Percentiles rank a stretch among this genome's conserved stretches.
phyloP scores from a whole-genome alignment of 345 rosid species.

The Clausena lansium region DNA sequence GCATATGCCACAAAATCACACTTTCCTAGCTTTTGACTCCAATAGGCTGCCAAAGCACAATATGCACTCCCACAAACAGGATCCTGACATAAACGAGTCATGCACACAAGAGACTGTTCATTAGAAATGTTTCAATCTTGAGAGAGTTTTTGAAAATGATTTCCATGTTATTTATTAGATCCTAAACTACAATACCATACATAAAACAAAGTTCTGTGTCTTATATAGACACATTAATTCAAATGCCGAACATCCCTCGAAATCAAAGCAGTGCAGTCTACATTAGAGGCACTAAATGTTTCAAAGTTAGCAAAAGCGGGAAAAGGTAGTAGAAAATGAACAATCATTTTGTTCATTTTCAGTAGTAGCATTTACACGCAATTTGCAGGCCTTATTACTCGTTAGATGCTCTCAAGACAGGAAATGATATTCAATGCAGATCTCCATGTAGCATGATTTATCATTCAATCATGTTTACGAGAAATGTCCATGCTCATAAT shows the following conservation, averaged over 20 bases:
- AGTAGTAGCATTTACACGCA: not conserved
- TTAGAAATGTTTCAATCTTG: not conserved
- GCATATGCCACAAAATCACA: conserved; percentile 54
- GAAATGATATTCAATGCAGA: not conserved
- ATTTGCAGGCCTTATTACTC: not conserved
- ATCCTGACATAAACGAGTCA: conserved; percentile 44
- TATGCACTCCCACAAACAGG: conserved; percentile 81
- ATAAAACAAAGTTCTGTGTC: not conserved
- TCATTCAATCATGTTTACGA: not conserved
- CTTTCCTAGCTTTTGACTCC: conserved; percentile 69
- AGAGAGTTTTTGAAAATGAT: not conserved
- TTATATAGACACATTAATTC: no score
- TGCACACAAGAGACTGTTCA: not conserved
- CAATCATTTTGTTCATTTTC: not conserved
- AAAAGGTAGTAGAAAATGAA: not conserved
- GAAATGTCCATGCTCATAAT: not conserved
- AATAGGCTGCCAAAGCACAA: conserved; percentile 70
- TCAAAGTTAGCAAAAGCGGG: no score
- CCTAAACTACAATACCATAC: not conserved
- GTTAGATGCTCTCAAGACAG: not conserved
- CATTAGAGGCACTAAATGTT: no score
- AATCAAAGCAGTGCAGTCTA: no score
- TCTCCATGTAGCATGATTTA: not conserved
- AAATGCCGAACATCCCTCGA: no score
- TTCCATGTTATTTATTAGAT: not conserved